Evolutionary conservation across 768 basidiomycete species (phyloP).

Genomic region (Tricholoma saponaceum): DNA sequence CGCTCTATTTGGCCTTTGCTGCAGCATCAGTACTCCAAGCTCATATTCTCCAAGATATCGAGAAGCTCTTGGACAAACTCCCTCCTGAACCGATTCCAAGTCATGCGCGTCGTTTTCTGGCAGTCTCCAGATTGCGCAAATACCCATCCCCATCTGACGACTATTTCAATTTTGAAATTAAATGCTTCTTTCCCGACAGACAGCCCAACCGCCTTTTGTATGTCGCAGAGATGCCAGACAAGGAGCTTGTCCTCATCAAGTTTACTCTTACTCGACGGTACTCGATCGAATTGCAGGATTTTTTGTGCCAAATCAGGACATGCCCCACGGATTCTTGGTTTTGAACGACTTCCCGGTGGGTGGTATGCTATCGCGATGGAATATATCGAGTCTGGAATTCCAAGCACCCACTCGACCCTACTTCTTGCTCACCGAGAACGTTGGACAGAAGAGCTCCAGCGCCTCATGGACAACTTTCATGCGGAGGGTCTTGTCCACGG

Average conservation of each 20-base stretch:
- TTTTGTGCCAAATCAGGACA: background rate
- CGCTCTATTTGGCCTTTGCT: background rate
- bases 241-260: background rate
- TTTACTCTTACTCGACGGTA: background rate
- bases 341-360: background rate
- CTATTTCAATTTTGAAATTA: background rate
- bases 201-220: background rate
- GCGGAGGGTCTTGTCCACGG: constrained; percentile 14
- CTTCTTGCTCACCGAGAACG: no score
- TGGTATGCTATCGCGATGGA: background rate
- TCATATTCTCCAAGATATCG: background rate
- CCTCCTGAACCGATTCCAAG: background rate
- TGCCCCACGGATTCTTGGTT: background rate
- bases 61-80: background rate
- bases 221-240: no score
- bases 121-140: background rate
- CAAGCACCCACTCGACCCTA: no score
- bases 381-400: background rate
- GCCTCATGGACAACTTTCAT: no score
- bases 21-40: background rate
- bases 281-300: background rate
- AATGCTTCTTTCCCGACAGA: background rate
- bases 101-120: background rate
- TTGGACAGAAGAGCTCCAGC: no score
- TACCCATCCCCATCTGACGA: background rate